A percentile compares a stretch with the other conserved stretches of the same genome.
phyloP scores from a whole-genome alignment of 225 moss, liverwort and hornwort genomes.

The Anthoceros angustus region DNA sequence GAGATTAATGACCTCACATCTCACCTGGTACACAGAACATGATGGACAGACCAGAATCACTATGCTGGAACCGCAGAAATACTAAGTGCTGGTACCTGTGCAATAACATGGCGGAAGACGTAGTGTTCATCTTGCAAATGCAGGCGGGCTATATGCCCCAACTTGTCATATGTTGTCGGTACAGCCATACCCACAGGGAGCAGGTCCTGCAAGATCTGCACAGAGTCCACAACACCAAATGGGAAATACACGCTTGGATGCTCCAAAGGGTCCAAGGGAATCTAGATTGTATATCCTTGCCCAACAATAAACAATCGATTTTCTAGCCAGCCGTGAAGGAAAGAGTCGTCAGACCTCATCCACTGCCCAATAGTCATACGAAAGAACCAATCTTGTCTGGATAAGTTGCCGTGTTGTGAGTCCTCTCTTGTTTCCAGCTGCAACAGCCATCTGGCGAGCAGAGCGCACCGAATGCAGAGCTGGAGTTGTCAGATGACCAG shows the following conservation, averaged over 20 bases:
- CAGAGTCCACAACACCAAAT: neutral
- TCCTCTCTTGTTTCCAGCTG: conserved; percentile 12
- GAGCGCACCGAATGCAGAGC: neutral
- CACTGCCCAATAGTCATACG: conserved; percentile 77
- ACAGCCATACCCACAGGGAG: conserved; percentile 45
- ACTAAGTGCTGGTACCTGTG: conserved; percentile 31
- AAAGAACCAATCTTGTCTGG: conserved; percentile 52
- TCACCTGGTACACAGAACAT: neutral
- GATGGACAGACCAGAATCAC: neutral
- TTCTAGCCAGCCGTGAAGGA: neutral
- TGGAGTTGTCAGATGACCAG: neutral
- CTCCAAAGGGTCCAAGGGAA: neutral
- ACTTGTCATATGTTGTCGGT: conserved; percentile 45
- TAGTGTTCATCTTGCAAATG: conserved; percentile 54
- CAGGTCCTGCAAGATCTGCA: conserved; percentile 53
- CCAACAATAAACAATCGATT: neutral
- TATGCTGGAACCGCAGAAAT: neutral
- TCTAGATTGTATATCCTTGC: neutral
- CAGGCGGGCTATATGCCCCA: conserved; percentile 78
- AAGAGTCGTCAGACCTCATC: conserved; percentile 39
- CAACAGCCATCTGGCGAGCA: neutral
- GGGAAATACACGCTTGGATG: neutral
- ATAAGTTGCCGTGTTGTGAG: conserved; percentile 30
- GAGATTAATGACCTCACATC: neutral
- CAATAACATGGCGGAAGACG: conserved; percentile 64